A percentile compares a stretch with the other conserved stretches of the same genome.
These are phyloP conservation scores for Pseudozyma pruni DNA, from an alignment of 1,284 basidiomycete genomes.

Conservation along the genomic window DNA sequence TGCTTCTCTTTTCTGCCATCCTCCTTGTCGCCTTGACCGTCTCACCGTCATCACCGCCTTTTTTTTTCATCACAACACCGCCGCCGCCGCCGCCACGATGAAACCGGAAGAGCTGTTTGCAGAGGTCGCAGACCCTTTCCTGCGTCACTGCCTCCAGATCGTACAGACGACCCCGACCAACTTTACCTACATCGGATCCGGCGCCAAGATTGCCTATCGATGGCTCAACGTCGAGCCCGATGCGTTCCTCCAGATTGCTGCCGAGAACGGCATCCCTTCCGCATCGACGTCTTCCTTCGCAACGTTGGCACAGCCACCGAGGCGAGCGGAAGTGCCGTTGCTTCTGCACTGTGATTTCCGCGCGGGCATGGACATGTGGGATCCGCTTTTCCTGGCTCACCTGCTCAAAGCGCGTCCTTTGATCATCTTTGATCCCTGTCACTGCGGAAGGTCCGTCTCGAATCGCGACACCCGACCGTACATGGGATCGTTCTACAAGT, in stretches of 20 bases:
- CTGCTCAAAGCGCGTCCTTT: constrained; percentile 43
- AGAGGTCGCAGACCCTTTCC: constrained; percentile 30
- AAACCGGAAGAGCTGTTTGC: constrained; percentile 16
- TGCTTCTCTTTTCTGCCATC: not conserved
- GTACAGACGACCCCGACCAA: constrained; percentile 36
- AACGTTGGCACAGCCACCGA: not conserved
- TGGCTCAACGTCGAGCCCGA: constrained; percentile 40
- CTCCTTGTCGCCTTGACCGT: not conserved
- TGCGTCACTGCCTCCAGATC: constrained; percentile 38
- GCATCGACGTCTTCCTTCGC: constrained; percentile 9
- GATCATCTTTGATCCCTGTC: constrained; percentile 40
- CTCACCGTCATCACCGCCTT: not conserved
- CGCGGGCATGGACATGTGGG: constrained; percentile 41
- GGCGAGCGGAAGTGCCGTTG: constrained; percentile 19
- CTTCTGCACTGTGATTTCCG: constrained; percentile 43
- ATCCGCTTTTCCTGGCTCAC: constrained; percentile 49
- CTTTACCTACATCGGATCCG: constrained; percentile 38
- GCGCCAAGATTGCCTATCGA: constrained; percentile 45
- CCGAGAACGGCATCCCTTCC: constrained; percentile 1
- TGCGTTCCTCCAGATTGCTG: constrained; percentile 19
- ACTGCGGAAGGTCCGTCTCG: constrained; percentile 35
- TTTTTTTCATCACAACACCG: not conserved
- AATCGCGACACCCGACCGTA: constrained; percentile 40
- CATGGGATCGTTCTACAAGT: constrained; percentile 46
- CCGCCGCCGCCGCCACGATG: not conserved